Conservation (phyloP, 2,329 filamentous ascomycete species). For the Basipetospora chlamydospora region DNA sequence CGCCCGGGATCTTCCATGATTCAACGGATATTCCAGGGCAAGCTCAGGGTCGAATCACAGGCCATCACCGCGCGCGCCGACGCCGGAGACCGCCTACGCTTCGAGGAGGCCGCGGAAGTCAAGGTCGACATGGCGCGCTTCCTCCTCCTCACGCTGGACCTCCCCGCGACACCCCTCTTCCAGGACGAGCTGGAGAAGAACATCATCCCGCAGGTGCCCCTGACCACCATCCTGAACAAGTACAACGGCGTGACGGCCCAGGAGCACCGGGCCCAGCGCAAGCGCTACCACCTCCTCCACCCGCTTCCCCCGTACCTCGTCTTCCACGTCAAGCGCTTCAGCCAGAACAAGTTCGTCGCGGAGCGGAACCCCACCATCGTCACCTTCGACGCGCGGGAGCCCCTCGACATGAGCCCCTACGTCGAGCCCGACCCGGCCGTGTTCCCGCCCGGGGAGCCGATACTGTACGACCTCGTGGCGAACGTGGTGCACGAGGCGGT, state of each 20-base stretch:
- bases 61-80: constrained; percentile 85
- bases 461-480: constrained; percentile 89
- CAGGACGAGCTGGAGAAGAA: constrained; percentile 90
- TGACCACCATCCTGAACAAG: constrained; percentile 72
- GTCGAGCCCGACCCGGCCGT: constrained; percentile 71
- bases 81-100: constrained; percentile 72
- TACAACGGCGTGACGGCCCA: constrained; percentile 83
- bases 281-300: constrained; percentile 78
- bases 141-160: constrained; percentile 82
- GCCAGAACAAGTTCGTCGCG: constrained; percentile 87
- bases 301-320: constrained; percentile 82
- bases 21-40: constrained; percentile 87
- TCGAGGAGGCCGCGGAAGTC: constrained; percentile 78
- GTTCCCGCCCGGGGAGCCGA: constrained; percentile 62
- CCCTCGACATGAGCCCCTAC: constrained; percentile 81
- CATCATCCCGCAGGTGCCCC: constrained; percentile 85
- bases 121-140: constrained; percentile 66
- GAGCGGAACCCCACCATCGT: constrained; percentile 98
- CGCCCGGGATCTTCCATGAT: constrained; percentile 76
- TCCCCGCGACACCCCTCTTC: constrained; percentile 85
- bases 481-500: constrained; percentile 86
- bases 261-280: constrained; percentile 76
- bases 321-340: constrained; percentile 96
- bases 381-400: constrained; percentile 70
- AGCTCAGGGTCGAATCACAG: constrained; percentile 83